These are phyloP conservation scores for Coniochaeta sp. DNA, from an alignment of 2,329 filamentous ascomycete genomes.

Conservation along the genomic window DNA sequence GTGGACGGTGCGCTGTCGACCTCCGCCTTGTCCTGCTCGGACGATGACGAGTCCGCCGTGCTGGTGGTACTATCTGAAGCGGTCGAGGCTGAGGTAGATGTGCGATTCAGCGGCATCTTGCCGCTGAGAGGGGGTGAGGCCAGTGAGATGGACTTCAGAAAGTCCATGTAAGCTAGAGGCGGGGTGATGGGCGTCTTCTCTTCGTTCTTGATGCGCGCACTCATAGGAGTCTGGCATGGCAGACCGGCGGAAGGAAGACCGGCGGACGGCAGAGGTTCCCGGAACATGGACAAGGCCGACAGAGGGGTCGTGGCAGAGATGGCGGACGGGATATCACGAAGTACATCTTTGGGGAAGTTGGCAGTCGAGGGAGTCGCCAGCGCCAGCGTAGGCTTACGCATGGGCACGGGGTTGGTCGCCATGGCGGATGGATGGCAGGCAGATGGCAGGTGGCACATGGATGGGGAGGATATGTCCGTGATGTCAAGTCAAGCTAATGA, in stretches of 20 bases:
- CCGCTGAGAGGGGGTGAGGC: constrained; percentile 27
- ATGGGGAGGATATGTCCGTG: constrained; percentile 2
- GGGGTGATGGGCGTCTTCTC: constrained; percentile 86
- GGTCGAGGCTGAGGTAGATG: constrained; percentile 4
- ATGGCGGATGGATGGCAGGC: constrained; percentile 4
- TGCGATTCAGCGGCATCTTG: constrained; percentile 20
- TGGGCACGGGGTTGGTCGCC: constrained; percentile 14
- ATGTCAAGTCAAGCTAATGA: constrained; percentile 37
- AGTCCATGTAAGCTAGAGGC: constrained; percentile 84
- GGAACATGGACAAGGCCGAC: constrained; percentile 36
- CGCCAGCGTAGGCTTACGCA: constrained; percentile 46
- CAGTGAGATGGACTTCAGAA: constrained; percentile 76
- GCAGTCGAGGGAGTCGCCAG: constrained; percentile 56
- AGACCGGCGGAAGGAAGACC: constrained; percentile 29
- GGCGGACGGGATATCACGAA: constrained; percentile 43
- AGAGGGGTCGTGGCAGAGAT: constrained; percentile 60
- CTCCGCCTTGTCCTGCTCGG: constrained; percentile 25
- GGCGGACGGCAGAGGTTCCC: constrained; percentile 30
- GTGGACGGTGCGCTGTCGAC: constrained; percentile 41
- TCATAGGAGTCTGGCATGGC: constrained; percentile 26
- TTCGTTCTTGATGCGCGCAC: constrained; percentile 58
- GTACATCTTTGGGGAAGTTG: constrained; percentile 42
- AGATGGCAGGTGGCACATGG: too few relatives aligned
- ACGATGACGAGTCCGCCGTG: constrained; percentile 34
- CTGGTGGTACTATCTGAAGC: constrained; percentile 29